phyloP scores from a whole-genome alignment of 495 filamentous ascomycete species.

The Tuber brumale region DNA sequence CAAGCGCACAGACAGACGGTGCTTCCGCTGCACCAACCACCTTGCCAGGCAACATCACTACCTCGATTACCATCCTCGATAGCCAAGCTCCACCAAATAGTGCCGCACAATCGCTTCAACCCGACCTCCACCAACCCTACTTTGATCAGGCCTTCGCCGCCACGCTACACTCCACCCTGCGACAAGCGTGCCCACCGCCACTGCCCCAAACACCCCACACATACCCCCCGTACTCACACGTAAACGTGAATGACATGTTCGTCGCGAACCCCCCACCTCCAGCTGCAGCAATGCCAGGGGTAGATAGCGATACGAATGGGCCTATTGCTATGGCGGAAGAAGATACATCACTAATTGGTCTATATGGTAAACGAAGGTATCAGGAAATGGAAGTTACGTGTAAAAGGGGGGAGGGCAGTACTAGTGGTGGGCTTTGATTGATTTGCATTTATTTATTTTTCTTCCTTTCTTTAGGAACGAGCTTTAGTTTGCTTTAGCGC shows the following conservation, averaged over 20 bases:
- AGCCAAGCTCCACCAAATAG: neutral
- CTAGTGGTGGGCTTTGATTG: neutral
- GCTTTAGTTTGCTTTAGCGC: neutral
- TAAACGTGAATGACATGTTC: neutral
- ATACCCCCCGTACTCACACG: neutral
- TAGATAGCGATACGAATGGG: neutral
- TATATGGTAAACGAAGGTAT: neutral
- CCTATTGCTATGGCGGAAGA: neutral
- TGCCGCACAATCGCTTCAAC: neutral
- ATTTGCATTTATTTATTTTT: neutral
- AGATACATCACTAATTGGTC: neutral
- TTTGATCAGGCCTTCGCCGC: neutral
- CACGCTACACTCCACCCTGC: neutral
- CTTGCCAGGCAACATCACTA: neutral
- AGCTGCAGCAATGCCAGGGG: neutral
- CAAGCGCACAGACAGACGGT: neutral
- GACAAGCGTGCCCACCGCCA: slow-evolving; percentile 6
- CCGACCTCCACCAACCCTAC: neutral
- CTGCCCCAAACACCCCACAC: slow-evolving; percentile 9
- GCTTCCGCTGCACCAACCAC: neutral
- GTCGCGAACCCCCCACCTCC: neutral
- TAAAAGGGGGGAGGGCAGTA: neutral
- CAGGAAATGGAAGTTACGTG: neutral
- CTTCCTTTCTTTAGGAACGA: neutral
- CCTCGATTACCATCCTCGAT: neutral